These are phyloP conservation scores for Omphalotus olearius DNA, from an alignment of 1,284 basidiomycete genomes.

Conservation along the genomic window DNA sequence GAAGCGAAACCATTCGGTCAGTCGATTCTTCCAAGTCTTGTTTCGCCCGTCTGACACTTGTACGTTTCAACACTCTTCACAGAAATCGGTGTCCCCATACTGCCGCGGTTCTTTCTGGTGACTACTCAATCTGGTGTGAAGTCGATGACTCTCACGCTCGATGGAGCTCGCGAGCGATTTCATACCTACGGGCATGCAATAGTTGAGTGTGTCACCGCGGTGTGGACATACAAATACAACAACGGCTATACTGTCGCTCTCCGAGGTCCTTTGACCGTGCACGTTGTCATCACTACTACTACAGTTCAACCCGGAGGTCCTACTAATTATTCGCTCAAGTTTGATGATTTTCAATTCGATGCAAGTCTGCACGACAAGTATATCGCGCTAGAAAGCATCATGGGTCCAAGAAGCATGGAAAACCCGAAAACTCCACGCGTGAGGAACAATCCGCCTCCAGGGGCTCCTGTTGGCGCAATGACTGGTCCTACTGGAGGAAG, in stretches of 20 bases:
- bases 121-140: constrained; percentile 77
- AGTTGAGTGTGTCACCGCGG: constrained; percentile 62
- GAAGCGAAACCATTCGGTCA: constrained; percentile 79
- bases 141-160: constrained; percentile 68
- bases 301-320: constrained; percentile 24
- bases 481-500: neutral
- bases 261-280: constrained; percentile 63
- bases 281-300: constrained; percentile 42
- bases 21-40: constrained; percentile 22
- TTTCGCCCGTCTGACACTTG: neutral
- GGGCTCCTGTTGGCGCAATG: constrained; percentile 3
- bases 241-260: constrained; percentile 74
- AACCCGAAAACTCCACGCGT: constrained; percentile 17
- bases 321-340: constrained; percentile 39
- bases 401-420: constrained; percentile 35
- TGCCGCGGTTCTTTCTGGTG: constrained; percentile 79
- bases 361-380: constrained; percentile 66
- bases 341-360: constrained; percentile 68
- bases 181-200: constrained; percentile 44
- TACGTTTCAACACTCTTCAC: constrained; percentile 2
- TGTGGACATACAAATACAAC: constrained; percentile 73
- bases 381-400: constrained; percentile 56
- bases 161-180: constrained; percentile 65
- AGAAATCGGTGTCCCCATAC: constrained; percentile 73
- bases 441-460: constrained; percentile 1